Base-by-base conservation (phyloP, 805 yeast species). In the Lipomyces starkeyi region DNA sequence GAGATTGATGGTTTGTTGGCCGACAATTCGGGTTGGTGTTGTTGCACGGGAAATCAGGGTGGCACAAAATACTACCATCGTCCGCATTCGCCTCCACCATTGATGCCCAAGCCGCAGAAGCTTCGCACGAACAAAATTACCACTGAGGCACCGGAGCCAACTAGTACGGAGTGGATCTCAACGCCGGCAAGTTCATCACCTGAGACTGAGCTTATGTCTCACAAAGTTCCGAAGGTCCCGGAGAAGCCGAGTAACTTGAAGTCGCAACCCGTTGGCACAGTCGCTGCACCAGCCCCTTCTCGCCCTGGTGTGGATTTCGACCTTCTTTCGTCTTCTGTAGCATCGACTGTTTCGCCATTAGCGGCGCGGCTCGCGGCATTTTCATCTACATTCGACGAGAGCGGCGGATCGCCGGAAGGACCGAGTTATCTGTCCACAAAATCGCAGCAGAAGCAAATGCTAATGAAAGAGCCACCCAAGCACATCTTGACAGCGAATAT, bases 1-100 rank as follows among this genome's bases (percentile, higher is more conserved):
- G 74, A 74, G 61, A 73, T 72, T 40, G 74, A 72, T 52, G 57
- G 61, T 49, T 34, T 69, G 22, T 59, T 69, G n/a, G 67, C 49
- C 17, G 71, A 69, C 27, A 60, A 69, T 27, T 61, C 71, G 3
- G 64, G 59, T 14, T 69, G 68, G 64, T 69, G 69, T 34, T 69
- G 69, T 34, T 61, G 71, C 49, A 37, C 59, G 6, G 58, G 54
- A 11, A 17, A n/a, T n/a, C 22, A 25, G 3, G 71, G 58, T 32
- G 61, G 60, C 20, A 49, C 52, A 49, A 63, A 66, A 27, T 69
- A 64, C 47, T 69, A 69, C 55, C 56, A 69, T 20, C 66, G 72
- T 7, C 73, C 72, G 55, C 72, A 66, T 49, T 64, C 70, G 25
- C 72, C 73, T 9, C 73, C 73, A 17, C 72, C 72, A 17, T 43